phyloP scores from a whole-genome alignment of 768 basidiomycete genomes.

The Suillus americanus region DNA sequence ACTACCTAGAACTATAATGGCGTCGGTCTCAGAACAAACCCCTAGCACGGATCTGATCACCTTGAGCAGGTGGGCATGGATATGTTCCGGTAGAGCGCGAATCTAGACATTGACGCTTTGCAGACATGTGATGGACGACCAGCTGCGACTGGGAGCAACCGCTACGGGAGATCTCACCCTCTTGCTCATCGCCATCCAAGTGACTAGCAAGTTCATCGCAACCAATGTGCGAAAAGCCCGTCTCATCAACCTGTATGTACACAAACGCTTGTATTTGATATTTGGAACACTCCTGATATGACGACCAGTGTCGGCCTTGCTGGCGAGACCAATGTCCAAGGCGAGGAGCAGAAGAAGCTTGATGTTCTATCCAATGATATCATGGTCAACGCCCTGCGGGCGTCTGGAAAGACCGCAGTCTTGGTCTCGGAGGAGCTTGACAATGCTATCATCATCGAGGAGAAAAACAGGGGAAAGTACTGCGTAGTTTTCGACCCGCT shows the following conservation, averaged over 20 bases:
- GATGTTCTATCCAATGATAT: slow-evolving; percentile 98
- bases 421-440: slow-evolving; percentile 97
- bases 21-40: slow-evolving; percentile 49
- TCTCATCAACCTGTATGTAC: slow-evolving; percentile 89
- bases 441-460: slow-evolving; percentile 88
- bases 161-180: slow-evolving; percentile 95
- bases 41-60: slow-evolving; percentile 90
- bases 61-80: slow-evolving; percentile 71
- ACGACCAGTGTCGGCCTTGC: slow-evolving; percentile 84
- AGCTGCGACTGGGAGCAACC: slow-evolving; percentile 74
- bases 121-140: slow-evolving; percentile 87
- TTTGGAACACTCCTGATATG: slow-evolving; percentile 2
- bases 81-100: not conserved
- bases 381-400: slow-evolving; percentile 96
- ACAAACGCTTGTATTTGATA: slow-evolving; percentile 7
- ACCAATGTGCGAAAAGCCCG: slow-evolving; percentile 97
- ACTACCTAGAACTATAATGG: slow-evolving; percentile 22
- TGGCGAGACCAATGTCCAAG: slow-evolving; percentile 95
- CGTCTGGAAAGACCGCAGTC: slow-evolving; percentile 95
- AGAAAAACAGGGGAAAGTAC: slow-evolving; percentile 78
- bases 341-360: slow-evolving; percentile 99
- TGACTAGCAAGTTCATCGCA: slow-evolving; percentile 96
- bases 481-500: slow-evolving; percentile 99
- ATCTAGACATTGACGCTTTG: slow-evolving; percentile 7
- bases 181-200: slow-evolving; percentile 92